phyloP scores from a whole-genome alignment of 345 rosid species.

The Salix udensis region DNA sequence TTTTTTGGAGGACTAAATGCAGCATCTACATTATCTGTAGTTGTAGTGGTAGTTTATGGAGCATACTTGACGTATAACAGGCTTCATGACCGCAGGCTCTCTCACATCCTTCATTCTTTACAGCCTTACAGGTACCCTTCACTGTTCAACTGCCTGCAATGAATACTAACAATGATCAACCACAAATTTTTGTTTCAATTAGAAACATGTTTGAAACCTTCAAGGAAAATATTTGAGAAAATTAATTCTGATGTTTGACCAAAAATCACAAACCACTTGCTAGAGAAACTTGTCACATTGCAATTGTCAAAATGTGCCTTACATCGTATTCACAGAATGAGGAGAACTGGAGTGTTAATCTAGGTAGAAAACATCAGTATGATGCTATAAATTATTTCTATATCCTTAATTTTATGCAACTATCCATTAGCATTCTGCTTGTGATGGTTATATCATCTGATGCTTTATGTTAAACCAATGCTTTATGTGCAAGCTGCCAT shows the following conservation, averaged over 20 bases:
- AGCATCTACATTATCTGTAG: constrained; percentile 74
- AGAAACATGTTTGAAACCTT: background rate
- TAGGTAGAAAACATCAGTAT: background rate
- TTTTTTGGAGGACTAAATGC: constrained; percentile 89
- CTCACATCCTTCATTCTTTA: constrained; percentile 96
- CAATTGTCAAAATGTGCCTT: background rate
- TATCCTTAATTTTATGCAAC: background rate
- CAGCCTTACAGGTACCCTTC: constrained; percentile 76
- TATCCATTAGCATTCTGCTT: background rate
- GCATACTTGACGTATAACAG: constrained; percentile 80
- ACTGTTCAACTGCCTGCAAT: constrained; percentile 1
- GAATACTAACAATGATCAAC: background rate
- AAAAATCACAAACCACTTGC: background rate
- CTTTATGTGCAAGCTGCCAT: background rate
- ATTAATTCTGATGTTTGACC: background rate
- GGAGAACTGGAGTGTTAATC: background rate
- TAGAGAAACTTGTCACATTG: background rate
- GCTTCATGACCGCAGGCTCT: constrained; percentile 77
- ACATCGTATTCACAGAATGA: background rate
- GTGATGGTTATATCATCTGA: no score
- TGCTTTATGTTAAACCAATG: background rate
- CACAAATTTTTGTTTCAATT: background rate
- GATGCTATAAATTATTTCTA: background rate
- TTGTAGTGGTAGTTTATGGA: constrained; percentile 78
- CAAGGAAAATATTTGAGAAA: background rate